These are phyloP conservation scores for Anisogramma anomala DNA, from an alignment of 2,329 filamentous ascomycete species.

Conservation along the genomic window DNA sequence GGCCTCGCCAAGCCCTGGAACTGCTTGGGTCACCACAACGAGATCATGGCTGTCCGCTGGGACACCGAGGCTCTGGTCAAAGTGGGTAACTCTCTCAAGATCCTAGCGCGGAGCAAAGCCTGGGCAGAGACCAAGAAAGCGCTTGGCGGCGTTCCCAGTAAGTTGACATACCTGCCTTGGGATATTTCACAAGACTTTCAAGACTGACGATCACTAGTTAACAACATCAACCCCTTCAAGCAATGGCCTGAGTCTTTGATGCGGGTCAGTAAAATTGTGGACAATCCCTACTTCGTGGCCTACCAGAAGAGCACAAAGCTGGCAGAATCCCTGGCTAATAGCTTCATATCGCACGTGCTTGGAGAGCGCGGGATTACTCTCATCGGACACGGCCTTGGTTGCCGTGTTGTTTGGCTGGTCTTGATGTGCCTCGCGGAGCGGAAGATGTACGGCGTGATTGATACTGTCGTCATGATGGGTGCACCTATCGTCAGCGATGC, in stretches of 20 bases:
- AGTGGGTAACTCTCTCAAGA: constrained; percentile 66
- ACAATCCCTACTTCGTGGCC: constrained; percentile 70
- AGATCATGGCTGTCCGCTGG: constrained; percentile 76
- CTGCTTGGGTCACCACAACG: constrained; percentile 58
- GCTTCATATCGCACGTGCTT: constrained; percentile 68
- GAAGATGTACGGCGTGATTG: constrained; percentile 73
- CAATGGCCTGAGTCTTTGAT: constrained; percentile 53
- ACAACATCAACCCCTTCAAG: constrained; percentile 38
- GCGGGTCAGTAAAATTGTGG: constrained; percentile 61
- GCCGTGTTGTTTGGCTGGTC: constrained; percentile 74
- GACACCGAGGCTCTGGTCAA: constrained; percentile 68
- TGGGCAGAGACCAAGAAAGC: constrained; percentile 57
- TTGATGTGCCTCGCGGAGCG: constrained; percentile 69
- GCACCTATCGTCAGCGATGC: constrained; percentile 63
- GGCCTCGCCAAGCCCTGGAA: constrained; percentile 71
- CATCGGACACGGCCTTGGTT: constrained; percentile 72
- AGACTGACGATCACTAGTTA: constrained; percentile 3
- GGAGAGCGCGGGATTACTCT: constrained; percentile 72
- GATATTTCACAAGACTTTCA: background rate
- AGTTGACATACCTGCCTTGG: constrained; percentile 17
- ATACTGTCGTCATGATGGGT: constrained; percentile 77
- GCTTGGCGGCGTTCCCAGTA: constrained; percentile 35
- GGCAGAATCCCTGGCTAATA: constrained; percentile 63
- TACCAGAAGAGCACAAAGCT: constrained; percentile 66
- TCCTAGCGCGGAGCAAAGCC: constrained; percentile 66